Conservation (phyloP, 2,329 filamentous ascomycete genomes). For the Exutisphaerella laricina region DNA sequence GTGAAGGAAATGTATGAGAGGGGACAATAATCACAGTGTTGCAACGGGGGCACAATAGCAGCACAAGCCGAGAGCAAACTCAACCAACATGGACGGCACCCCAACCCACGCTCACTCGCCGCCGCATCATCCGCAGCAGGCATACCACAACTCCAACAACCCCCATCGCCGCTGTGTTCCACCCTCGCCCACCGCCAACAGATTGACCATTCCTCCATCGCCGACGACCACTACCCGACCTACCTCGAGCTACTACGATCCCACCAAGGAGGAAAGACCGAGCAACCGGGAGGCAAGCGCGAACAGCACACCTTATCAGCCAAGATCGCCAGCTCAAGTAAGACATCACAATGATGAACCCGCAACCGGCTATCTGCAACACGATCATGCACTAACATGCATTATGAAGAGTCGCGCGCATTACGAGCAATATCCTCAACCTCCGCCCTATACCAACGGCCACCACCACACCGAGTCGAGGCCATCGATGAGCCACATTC, state of each 20-base stretch:
- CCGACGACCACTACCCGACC: slow-evolving; percentile 30
- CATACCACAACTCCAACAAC: too few species aligned
- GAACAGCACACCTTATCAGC: slow-evolving; percentile 36
- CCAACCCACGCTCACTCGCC: too few species aligned
- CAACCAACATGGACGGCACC: slow-evolving; percentile 17
- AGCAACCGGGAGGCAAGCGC: slow-evolving; percentile 29
- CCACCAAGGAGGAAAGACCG: slow-evolving; percentile 43
- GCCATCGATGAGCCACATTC: slow-evolving; percentile 18
- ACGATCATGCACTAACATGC: neutral
- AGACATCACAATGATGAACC: slow-evolving; percentile 7
- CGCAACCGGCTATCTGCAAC: neutral
- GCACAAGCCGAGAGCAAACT: too few species aligned
- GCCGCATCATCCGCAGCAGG: too few species aligned
- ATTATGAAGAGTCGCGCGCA: slow-evolving; percentile 18
- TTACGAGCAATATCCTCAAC: slow-evolving; percentile 19
- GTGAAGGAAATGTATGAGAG: too few species aligned
- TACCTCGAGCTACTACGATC: slow-evolving; percentile 47
- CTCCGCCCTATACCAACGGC: slow-evolving; percentile 24
- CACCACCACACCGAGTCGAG: slow-evolving; percentile 19
- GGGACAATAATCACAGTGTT: too few species aligned
- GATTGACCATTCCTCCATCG: slow-evolving; percentile 29
- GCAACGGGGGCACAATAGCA: too few species aligned
- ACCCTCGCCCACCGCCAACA: slow-evolving; percentile 18
- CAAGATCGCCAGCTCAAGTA: slow-evolving; percentile 30
- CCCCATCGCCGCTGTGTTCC: too few species aligned